Evolutionary conservation across 2,329 filamentous ascomycete genomes (phyloP).

Genomic region (Daldinia sp.): DNA sequence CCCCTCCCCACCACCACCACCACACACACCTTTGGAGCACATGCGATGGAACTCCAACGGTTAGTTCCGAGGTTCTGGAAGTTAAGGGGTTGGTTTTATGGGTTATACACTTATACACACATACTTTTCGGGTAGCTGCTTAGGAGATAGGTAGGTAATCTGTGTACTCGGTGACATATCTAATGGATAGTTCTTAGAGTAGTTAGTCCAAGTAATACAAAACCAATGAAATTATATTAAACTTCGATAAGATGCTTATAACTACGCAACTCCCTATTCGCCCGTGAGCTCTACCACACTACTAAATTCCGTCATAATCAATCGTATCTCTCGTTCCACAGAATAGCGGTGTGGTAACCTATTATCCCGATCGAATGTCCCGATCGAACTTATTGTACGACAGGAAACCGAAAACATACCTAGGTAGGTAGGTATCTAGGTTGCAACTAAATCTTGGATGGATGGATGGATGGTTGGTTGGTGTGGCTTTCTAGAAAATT

Average conservation of each 20-base stretch:
- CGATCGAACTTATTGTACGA: neutral
- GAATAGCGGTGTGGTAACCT: neutral
- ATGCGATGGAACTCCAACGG: slow-evolving; percentile 4
- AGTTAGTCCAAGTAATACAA: neutral
- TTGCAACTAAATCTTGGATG: too few relatives aligned
- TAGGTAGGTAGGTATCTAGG: too few relatives aligned
- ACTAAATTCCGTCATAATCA: too few relatives aligned
- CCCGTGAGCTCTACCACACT: too few relatives aligned
- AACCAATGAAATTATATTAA: neutral
- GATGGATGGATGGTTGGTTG: too few relatives aligned
- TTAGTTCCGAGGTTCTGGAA: neutral
- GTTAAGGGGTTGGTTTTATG: neutral
- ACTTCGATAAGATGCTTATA: neutral
- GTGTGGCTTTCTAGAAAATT: slow-evolving; percentile 5
- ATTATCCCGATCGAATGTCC: neutral
- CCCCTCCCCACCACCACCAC: too few relatives aligned
- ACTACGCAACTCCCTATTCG: neutral
- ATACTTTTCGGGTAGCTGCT: neutral
- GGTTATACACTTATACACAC: neutral
- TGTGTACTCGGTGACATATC: neutral
- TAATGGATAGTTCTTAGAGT: neutral
- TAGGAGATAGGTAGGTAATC: too few relatives aligned
- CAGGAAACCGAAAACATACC: too few relatives aligned
- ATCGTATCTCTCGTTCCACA: neutral
- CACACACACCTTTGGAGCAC: neutral